phyloP scores from a whole-genome alignment of 169 alveolate species.

The Plasmodium adleri region DNA sequence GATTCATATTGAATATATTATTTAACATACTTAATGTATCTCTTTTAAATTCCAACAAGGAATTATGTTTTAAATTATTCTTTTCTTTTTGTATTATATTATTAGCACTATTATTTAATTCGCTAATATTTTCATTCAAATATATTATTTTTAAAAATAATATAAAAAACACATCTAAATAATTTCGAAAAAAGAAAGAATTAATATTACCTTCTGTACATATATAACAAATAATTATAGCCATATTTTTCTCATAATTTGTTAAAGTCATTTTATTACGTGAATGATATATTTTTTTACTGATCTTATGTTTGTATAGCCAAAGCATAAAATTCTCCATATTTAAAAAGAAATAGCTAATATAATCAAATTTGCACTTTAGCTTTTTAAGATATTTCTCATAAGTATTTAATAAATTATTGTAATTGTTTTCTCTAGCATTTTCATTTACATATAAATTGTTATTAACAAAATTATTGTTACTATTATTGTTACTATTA shows the following conservation, averaged over 20 bases:
- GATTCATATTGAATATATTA: conserved; percentile 16
- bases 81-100: conserved; percentile 17
- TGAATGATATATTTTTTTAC: conserved; percentile 26
- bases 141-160: conserved; percentile 45
- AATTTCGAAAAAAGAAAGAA: conserved; percentile 47
- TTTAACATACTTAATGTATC: conserved; percentile 18
- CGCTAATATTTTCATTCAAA: conserved; percentile 33
- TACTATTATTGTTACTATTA: background rate
- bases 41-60: conserved; percentile 37
- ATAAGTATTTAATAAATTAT: background rate
- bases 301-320: conserved; percentile 52
- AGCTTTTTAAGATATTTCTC: conserved; percentile 12
- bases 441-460: background rate
- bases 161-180: conserved; percentile 57
- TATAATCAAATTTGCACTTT: conserved; percentile 51
- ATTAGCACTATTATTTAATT: background rate
- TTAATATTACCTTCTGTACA: conserved; percentile 72
- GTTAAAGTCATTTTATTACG: conserved; percentile 25
- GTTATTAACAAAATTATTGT: background rate
- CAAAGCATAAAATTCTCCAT: conserved; percentile 59
- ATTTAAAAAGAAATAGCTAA: conserved; percentile 25
- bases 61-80: conserved; percentile 17
- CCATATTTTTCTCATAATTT: conserved; percentile 51
- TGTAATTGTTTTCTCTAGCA: background rate
- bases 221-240: conserved; percentile 52